phyloP scores from a whole-genome alignment of 2,329 filamentous ascomycete species.

The Boeremia lycopersici region DNA sequence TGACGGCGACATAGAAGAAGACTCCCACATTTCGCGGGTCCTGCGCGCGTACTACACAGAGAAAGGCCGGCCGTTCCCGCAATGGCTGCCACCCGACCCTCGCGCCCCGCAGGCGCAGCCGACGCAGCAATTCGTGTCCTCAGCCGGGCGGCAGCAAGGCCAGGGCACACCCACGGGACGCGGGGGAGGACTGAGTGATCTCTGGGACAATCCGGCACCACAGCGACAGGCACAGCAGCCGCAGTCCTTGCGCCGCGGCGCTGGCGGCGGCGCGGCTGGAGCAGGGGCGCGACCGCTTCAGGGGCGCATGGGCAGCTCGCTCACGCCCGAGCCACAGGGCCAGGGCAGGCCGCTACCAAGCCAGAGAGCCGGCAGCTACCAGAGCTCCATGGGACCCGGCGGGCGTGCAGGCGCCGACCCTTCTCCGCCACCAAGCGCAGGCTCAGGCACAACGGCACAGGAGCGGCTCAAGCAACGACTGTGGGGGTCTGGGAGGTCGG shows the following conservation, averaged over 20 bases:
- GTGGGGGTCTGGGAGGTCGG: slow-evolving; percentile 69
- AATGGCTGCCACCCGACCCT: slow-evolving; percentile 91
- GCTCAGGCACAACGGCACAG: slow-evolving; percentile 67
- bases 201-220: slow-evolving; percentile 60
- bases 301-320: slow-evolving; percentile 39
- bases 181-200: slow-evolving; percentile 60
- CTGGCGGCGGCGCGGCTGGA: slow-evolving; percentile 51
- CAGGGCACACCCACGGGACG: slow-evolving; percentile 32
- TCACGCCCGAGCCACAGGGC: slow-evolving; percentile 40
- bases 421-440: slow-evolving; percentile 48
- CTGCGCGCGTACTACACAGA: slow-evolving; percentile 92
- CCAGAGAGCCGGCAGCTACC: slow-evolving; percentile 76
- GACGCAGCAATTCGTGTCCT: slow-evolving; percentile 59
- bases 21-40: slow-evolving; percentile 92
- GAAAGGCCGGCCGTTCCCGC: slow-evolving; percentile 78
- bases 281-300: slow-evolving; percentile 32
- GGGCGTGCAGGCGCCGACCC: slow-evolving; percentile 44
- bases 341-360: slow-evolving; percentile 70
- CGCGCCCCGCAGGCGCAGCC: slow-evolving; percentile 66
- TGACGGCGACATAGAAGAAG: slow-evolving; percentile 71
- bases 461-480: slow-evolving; percentile 81
- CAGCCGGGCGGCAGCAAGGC: slow-evolving; percentile 43
- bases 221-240: slow-evolving; percentile 49
- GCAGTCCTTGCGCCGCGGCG: slow-evolving; percentile 49
- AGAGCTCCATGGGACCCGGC: slow-evolving; percentile 56